Evolutionary conservation across 2,329 filamentous ascomycete genomes (phyloP).

Genomic region (Stagonosporopsis cucurbitacearum): DNA sequence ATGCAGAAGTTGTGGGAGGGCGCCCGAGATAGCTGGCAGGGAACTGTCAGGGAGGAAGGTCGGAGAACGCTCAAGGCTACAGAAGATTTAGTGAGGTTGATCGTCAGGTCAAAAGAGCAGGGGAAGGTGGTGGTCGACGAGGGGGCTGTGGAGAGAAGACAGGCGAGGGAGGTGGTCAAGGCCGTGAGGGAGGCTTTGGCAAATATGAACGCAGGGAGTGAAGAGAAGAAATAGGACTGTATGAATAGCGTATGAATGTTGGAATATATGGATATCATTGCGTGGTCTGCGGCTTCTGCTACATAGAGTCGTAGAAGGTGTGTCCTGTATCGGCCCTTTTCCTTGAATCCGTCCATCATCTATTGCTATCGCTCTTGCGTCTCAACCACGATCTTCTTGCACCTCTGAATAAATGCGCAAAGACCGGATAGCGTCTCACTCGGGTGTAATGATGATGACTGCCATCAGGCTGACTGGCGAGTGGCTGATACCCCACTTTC

Average conservation of each 20-base stretch:
- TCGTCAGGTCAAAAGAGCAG: conserved; percentile 56
- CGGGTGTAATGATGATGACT: not conserved
- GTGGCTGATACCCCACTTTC: conserved; percentile 2
- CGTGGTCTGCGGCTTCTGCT: not conserved
- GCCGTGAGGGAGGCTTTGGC: conserved; percentile 56
- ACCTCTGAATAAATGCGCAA: not conserved
- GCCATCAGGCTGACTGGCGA: not conserved
- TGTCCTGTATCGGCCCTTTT: not conserved
- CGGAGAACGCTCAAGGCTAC: conserved; percentile 61
- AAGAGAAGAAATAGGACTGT: not conserved
- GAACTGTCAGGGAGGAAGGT: conserved; percentile 63
- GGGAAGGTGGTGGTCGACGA: conserved; percentile 37
- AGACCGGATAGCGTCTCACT: not conserved
- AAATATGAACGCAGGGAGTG: conserved; percentile 29
- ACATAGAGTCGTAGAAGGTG: not conserved
- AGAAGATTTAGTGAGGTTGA: conserved; percentile 56
- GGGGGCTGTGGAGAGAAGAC: conserved; percentile 49
- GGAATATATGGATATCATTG: not conserved
- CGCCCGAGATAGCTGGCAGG: conserved; percentile 60
- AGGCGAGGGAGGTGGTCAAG: conserved; percentile 54
- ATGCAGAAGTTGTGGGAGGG: conserved; percentile 66
- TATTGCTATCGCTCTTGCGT: not conserved
- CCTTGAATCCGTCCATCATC: not conserved
- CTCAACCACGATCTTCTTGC: not conserved
- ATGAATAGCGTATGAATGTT: not conserved